These are phyloP conservation scores for Primulina tabacum DNA, from an alignment of 257 asterid species.

Conservation along the genomic window DNA sequence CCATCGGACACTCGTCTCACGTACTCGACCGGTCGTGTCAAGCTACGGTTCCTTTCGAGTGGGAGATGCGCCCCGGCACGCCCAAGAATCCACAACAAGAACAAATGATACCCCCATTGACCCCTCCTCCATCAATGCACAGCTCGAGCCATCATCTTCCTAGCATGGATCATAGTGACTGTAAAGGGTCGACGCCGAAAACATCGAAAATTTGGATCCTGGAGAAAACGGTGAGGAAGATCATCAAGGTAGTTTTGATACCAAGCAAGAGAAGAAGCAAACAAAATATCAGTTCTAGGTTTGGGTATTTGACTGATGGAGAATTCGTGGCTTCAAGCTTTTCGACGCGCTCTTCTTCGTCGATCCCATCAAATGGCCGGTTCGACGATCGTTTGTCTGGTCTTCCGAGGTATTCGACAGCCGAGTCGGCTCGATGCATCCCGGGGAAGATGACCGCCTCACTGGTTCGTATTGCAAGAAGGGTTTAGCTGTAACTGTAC, in stretches of 20 bases:
- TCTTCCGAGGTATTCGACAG: constrained; percentile 19
- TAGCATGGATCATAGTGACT: constrained; percentile 29
- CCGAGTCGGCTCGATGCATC: constrained; percentile 49
- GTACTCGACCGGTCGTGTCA: constrained; percentile 28
- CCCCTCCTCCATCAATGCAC: constrained; percentile 66
- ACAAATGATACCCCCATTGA: constrained; percentile 45
- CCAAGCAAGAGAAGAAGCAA: constrained; percentile 25
- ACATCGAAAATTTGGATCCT: constrained; percentile 29
- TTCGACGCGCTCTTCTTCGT: constrained; percentile 34
- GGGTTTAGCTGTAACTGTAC: background rate
- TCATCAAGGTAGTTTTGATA: constrained; percentile 12
- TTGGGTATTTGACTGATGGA: constrained; percentile 35
- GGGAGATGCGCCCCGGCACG: constrained; percentile 81
- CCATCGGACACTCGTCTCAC: constrained; percentile 54
- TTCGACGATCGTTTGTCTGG: constrained; percentile 26
- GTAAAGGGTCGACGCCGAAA: constrained; percentile 7
- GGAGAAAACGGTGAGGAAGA: constrained; percentile 32
- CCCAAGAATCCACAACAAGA: constrained; percentile 50
- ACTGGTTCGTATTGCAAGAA: constrained; percentile 39
- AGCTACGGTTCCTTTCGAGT: constrained; percentile 68
- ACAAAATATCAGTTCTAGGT: constrained; percentile 27
- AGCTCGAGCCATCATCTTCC: constrained; percentile 50
- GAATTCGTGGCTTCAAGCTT: constrained; percentile 35
- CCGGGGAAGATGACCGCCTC: constrained; percentile 43
- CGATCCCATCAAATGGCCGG: constrained; percentile 29